phyloP scores from a whole-genome alignment of 2,329 filamentous ascomycete genomes.

The Metarhizium sp. region DNA sequence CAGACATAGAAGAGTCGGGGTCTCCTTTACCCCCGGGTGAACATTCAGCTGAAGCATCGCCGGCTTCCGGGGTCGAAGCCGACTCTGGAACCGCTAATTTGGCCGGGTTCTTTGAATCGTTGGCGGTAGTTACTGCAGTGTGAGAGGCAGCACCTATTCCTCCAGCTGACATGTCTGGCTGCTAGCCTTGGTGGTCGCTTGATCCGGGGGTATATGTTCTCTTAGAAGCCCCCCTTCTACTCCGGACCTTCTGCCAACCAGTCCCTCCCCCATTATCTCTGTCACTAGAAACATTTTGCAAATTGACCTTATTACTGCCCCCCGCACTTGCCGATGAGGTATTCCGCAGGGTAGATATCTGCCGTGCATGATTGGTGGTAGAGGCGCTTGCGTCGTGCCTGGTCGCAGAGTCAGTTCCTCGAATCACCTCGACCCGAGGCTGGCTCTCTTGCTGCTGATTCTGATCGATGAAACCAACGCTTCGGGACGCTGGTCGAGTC shows the following conservation, averaged over 20 bases:
- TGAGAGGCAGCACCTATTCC: not conserved
- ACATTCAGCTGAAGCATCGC: no score
- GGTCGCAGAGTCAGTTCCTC: not conserved
- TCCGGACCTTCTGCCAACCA: not conserved
- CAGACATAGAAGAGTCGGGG: no score
- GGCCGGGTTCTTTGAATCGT: not conserved
- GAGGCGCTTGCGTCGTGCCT: not conserved
- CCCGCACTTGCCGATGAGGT: not conserved
- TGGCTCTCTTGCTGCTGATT: not conserved
- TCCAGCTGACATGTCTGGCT: not conserved
- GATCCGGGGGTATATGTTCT: not conserved
- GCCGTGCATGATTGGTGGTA: not conserved
- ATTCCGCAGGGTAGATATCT: not conserved
- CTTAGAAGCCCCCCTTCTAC: not conserved
- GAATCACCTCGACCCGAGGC: not conserved
- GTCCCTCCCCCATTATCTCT: not conserved
- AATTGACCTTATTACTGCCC: not conserved
- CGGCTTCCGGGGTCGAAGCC: no score
- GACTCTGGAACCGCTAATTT: no score
- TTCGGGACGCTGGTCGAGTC: not conserved
- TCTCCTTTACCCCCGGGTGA: no score
- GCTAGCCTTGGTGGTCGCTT: not conserved
- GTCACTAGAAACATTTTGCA: not conserved
- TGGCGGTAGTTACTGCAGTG: not conserved
- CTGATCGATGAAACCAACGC: not conserved